Evolutionary conservation across 1,284 basidiomycete species (phyloP).

Genomic region (Ustilago hordei): DNA sequence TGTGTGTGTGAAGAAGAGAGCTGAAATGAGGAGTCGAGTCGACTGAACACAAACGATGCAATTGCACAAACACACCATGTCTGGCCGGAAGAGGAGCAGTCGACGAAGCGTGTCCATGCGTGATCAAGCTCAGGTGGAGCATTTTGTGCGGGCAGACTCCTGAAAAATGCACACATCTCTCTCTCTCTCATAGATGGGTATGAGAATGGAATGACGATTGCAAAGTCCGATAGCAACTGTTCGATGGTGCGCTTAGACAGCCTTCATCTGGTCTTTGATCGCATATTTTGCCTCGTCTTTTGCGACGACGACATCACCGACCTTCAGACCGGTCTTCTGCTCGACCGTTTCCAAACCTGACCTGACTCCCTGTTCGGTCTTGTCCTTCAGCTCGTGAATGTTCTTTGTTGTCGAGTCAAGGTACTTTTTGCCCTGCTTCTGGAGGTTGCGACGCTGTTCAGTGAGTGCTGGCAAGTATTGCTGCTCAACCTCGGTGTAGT

Average conservation of each 20-base stretch:
- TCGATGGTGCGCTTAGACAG: slow-evolving; percentile 18
- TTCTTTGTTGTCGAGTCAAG: slow-evolving; percentile 30
- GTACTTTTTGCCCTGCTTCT: slow-evolving; percentile 10
- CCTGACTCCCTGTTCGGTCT: slow-evolving; percentile 40
- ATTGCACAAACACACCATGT: too few relatives aligned
- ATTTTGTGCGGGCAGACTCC: too few relatives aligned
- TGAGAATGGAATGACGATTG: slow-evolving; percentile 2
- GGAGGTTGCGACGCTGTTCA: slow-evolving; percentile 36
- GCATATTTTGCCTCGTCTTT: slow-evolving; percentile 33
- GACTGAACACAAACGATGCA: too few relatives aligned
- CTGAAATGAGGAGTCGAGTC: too few relatives aligned
- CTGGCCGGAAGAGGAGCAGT: too few relatives aligned
- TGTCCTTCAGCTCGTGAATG: slow-evolving; percentile 37
- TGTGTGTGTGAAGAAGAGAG: too few relatives aligned
- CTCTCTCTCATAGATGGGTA: neutral
- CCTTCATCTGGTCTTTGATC: slow-evolving; percentile 47
- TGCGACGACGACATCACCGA: slow-evolving; percentile 39
- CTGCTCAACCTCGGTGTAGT: slow-evolving; percentile 59
- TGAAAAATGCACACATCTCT: neutral
- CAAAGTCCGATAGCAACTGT: neutral
- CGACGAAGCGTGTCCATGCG: too few relatives aligned
- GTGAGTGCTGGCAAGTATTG: slow-evolving; percentile 47
- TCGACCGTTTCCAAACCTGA: slow-evolving; percentile 55
- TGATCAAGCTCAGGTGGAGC: too few relatives aligned
- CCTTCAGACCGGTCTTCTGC: slow-evolving; percentile 56